A percentile compares a stretch with the other conserved stretches of the same genome.
Conservation (phyloP, 2,329 filamentous ascomycete genomes). For the Phialemonium atrogriseum region DNA sequence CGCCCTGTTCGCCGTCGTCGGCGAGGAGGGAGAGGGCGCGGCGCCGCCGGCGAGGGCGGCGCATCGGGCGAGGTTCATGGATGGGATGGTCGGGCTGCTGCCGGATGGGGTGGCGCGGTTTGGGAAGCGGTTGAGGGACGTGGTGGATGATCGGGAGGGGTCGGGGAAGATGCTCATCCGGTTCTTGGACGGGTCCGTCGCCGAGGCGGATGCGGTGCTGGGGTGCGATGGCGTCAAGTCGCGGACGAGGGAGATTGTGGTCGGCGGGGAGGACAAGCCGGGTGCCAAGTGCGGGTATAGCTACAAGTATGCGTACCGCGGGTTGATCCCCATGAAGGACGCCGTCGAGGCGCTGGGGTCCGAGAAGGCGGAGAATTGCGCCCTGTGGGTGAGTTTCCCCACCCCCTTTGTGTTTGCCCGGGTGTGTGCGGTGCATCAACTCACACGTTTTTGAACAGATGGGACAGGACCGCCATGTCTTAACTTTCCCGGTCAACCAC, state of each 20-base stretch:
- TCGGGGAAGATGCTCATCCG: constrained; percentile 8
- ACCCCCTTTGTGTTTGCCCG: not conserved
- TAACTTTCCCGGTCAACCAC: constrained; percentile 54
- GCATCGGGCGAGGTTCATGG: constrained; percentile 17
- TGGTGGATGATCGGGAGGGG: constrained; percentile 15
- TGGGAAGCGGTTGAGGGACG: constrained; percentile 17
- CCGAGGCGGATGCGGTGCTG: constrained; percentile 28
- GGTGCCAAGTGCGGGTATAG: constrained; percentile 38
- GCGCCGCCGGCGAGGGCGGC: too few species aligned
- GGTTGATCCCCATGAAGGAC: constrained; percentile 37
- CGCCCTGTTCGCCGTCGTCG: constrained; percentile 13
- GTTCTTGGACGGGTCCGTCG: constrained; percentile 19
- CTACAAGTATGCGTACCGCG: constrained; percentile 49
- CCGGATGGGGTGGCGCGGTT: constrained; percentile 14
- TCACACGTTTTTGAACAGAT: constrained; percentile 13
- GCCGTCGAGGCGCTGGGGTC: constrained; percentile 41
- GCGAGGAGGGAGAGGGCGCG: constrained; percentile 9
- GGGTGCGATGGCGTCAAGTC: constrained; percentile 57
- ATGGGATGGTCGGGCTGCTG: constrained; percentile 16
- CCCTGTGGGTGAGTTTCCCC: constrained; percentile 14
- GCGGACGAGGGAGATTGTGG: constrained; percentile 39
- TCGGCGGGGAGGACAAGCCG: constrained; percentile 33
- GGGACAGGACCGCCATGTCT: constrained; percentile 45
- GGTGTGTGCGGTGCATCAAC: not conserved
- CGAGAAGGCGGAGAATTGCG: constrained; percentile 18